Conservation (phyloP, 805 yeast genomes). For the Yarrowia hollandica region DNA sequence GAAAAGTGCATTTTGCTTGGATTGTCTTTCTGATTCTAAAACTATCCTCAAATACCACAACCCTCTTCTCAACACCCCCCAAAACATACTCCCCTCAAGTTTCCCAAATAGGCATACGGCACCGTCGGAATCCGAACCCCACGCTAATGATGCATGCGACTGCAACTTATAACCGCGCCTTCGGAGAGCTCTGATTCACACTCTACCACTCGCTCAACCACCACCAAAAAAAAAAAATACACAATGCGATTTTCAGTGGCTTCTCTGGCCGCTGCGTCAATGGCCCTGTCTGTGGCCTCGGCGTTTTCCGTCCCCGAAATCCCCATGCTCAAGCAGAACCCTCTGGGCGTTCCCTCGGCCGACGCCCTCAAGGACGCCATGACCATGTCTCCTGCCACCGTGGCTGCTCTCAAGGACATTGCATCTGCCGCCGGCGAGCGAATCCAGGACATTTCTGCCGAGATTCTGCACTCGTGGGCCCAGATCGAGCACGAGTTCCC, state of each 20-base stretch:
- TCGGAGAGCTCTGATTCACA: too few relatives aligned
- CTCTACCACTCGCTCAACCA: too few relatives aligned
- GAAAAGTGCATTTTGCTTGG: too few relatives aligned
- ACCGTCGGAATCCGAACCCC: slow-evolving; percentile 1
- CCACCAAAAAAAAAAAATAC: too few relatives aligned
- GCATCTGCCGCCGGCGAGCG: slow-evolving; percentile 5
- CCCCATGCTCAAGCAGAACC: slow-evolving; percentile 2
- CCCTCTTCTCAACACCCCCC: background rate
- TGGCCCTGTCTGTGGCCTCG: background rate
- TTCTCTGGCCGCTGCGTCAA: background rate
- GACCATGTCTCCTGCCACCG: background rate
- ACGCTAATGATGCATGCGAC: background rate
- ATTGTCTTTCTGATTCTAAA: too few relatives aligned
- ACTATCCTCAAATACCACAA: background rate
- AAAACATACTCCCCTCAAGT: too few relatives aligned
- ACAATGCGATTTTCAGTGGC: slow-evolving; percentile 2
- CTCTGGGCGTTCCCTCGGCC: background rate
- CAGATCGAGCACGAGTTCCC: slow-evolving; percentile 17
- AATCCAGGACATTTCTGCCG: slow-evolving; percentile 8
- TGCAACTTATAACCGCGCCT: background rate
- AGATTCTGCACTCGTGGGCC: slow-evolving; percentile 8
- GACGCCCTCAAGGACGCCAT: background rate
- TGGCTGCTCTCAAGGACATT: slow-evolving; percentile 11
- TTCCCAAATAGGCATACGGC: too few relatives aligned
- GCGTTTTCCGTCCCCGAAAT: slow-evolving; percentile 12